Evolutionary conservation across 495 filamentous ascomycete species (phyloP).

Genomic region (Hypoxylon crocopeplum): DNA sequence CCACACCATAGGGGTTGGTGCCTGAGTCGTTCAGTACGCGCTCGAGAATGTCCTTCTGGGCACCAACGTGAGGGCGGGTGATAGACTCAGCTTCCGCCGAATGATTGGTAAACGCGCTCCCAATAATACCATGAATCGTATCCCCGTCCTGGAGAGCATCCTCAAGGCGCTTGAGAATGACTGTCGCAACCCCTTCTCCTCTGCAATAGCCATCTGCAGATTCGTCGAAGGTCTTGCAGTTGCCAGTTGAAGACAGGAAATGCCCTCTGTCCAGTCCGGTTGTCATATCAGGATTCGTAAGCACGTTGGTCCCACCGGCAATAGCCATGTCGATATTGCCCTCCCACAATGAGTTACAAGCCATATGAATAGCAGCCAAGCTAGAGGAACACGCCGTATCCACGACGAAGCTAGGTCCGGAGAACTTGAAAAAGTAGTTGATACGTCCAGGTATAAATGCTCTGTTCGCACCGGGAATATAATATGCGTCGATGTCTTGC

Average conservation of each 20-base stretch:
- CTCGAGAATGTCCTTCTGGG: conserved; percentile 54
- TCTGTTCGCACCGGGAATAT: conserved; percentile 50
- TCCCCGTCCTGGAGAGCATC: conserved; percentile 52
- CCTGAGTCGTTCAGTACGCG: conserved; percentile 44
- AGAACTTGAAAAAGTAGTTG: conserved; percentile 51
- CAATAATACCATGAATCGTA: conserved; percentile 59
- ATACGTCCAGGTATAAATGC: conserved; percentile 34
- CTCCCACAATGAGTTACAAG: conserved; percentile 65
- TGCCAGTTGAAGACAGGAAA: conserved; percentile 40
- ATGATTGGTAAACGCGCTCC: conserved; percentile 54
- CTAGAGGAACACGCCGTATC: conserved; percentile 58
- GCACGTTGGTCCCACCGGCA: conserved; percentile 67
- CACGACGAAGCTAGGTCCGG: conserved; percentile 43
- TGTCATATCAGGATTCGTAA: conserved; percentile 75
- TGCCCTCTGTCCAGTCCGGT: conserved; percentile 59
- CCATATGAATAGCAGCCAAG: conserved; percentile 48
- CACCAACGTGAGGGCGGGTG: conserved; percentile 50
- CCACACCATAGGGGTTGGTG: conserved; percentile 43
- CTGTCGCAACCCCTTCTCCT: conserved; percentile 59
- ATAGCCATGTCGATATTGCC: conserved; percentile 70
- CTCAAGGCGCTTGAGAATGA: conserved; percentile 58
- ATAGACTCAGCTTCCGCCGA: conserved; percentile 52
- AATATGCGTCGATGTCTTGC: conserved; percentile 81
- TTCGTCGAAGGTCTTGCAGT: conserved; percentile 36
- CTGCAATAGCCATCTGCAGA: conserved; percentile 66